These are phyloP conservation scores for Colletotrichum sp. DNA, from an alignment of 2,329 filamentous ascomycete species.

Conservation along the genomic window DNA sequence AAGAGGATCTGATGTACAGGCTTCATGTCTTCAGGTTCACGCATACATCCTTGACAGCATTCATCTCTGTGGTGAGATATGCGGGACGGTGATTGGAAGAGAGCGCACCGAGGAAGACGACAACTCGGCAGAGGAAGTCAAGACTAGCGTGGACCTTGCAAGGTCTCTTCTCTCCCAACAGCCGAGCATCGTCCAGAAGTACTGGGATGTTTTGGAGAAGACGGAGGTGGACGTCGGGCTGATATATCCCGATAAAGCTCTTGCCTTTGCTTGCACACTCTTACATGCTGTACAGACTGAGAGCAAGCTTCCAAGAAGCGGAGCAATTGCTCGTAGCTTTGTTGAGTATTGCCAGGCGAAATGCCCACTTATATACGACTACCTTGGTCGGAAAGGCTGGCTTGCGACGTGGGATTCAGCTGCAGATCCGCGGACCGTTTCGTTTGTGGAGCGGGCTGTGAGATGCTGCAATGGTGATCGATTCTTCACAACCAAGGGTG, in stretches of 20 bases:
- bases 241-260: background rate
- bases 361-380: background rate
- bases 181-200: background rate
- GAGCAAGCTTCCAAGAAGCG: background rate
- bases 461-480: background rate
- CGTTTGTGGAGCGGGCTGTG: background rate
- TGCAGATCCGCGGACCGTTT: background rate
- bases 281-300: background rate
- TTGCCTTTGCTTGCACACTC: background rate
- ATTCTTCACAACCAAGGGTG: background rate
- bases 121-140: background rate
- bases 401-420: background rate
- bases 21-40: background rate
- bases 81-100: background rate
- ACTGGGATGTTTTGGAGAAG: background rate
- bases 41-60: background rate
- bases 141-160: background rate
- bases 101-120: background rate
- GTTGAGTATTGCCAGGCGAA: background rate
- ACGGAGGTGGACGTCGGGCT: background rate
- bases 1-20: background rate
- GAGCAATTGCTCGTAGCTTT: background rate
- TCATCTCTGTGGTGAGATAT: background rate
- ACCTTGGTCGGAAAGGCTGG: background rate
- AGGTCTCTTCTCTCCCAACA: background rate